phyloP scores from a whole-genome alignment of 2,329 filamentous ascomycete genomes.

The Ophiocordyceps unilateralis region DNA sequence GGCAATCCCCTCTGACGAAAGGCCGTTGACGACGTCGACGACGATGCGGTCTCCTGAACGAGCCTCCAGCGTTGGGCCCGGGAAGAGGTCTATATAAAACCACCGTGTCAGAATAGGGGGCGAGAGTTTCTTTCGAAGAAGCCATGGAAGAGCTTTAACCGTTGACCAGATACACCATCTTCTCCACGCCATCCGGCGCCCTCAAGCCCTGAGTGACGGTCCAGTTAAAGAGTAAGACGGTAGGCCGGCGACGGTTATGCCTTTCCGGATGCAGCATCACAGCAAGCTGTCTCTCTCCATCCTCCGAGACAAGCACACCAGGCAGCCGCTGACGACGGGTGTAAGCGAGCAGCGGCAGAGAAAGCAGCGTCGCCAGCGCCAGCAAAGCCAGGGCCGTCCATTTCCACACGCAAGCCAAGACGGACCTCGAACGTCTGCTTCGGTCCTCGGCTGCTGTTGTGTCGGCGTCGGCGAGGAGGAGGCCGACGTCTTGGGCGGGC shows the following conservation, averaged over 20 bases:
- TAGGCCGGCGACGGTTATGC: constrained; percentile 4
- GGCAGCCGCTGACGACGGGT: neutral
- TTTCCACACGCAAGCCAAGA: neutral
- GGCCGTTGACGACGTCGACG: constrained; percentile 46
- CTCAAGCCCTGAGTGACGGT: constrained; percentile 5
- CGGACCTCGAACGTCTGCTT: neutral
- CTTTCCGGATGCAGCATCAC: constrained; percentile 4
- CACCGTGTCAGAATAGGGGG: too few relatives aligned
- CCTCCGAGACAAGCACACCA: neutral
- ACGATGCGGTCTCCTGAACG: constrained; percentile 56
- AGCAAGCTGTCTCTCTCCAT: constrained; percentile 3
- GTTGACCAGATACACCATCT: constrained; percentile 10
- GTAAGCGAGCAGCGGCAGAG: constrained; percentile 2
- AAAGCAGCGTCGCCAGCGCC: neutral
- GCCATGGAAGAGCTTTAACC: constrained; percentile 3
- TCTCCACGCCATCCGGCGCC: constrained; percentile 9
- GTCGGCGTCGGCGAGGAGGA: neutral
- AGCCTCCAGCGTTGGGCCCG: constrained; percentile 50
- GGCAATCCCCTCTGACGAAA: constrained; percentile 42
- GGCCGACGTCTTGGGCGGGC: neutral
- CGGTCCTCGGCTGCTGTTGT: neutral
- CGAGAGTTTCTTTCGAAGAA: constrained; percentile 3
- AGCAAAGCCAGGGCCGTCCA: neutral
- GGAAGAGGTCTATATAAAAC: constrained; percentile 34
- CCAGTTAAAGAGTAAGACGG: constrained; percentile 7